Base-by-base conservation (phyloP, 2,329 filamentous ascomycete species). In the Pyrenophora graminea region DNA sequence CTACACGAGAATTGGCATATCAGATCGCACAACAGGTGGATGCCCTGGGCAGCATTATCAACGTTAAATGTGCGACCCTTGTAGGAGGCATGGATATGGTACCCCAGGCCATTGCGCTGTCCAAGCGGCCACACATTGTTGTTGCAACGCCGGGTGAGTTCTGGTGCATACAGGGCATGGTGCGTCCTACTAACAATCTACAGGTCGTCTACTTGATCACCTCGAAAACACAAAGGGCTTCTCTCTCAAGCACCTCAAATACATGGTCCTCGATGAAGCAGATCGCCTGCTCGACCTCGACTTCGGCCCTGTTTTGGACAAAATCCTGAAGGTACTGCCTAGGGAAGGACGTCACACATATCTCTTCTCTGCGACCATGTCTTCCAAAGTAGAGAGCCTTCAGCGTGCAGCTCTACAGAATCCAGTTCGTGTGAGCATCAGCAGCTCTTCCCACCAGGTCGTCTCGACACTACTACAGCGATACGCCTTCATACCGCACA, bases 21-120 rank as follows among this genome's bases (percentile, higher is more conserved):
- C 94, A 99, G 72, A 97, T 97, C 59, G 87, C 88, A 4, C 84
- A 95, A 69, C 82, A 89, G 2, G 93, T 97, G 62, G 92, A 97
- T 69, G 90, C 90, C 0, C 82, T 99, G 1, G 92, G 93, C 4
- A 86, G 89, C 8, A 80, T 91, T 23, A 97, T 99, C 62, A 88
- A 86, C n/a, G 88, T 97, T 32, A 85, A 91, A 66, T 91, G 86
- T 66, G 87, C 90, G 6, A 87, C 93, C 13, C 85, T 99, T 37
- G 90, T 97, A 1, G 94, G 94, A 64, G 94, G 94, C 37, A 86
- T 97, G 80, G 93, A 97, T 60, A 97, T 97, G 90, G 89, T 97
- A 1, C 84, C 90, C 0, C 94, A 99, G 72, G 77, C 89, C 1
- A 95, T 99, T 58, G 89, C 92, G 0, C 82, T 99, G 0, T 91